phyloP scores from a whole-genome alignment of 1,284 basidiomycete genomes.

The Apiotrichum akiyoshidainum region DNA sequence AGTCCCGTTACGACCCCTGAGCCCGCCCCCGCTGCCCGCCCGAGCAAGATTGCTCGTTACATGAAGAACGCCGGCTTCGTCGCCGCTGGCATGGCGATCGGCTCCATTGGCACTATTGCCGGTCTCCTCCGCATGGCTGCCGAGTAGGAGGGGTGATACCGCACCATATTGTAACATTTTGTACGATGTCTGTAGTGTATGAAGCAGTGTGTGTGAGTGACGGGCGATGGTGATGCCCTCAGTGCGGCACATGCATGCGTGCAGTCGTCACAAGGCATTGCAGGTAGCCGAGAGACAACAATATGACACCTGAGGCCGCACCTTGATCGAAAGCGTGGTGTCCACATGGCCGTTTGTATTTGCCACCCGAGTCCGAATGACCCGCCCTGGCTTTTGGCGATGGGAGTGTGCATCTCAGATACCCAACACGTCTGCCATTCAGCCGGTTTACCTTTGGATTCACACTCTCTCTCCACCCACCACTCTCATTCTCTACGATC shows the following conservation, averaged over 20 bases:
- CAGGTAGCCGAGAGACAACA: too few relatives aligned
- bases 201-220: background rate
- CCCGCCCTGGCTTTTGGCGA: too few relatives aligned
- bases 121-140: constrained; percentile 35
- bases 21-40: constrained; percentile 2
- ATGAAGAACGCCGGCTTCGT: constrained; percentile 22
- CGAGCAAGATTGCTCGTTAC: constrained; percentile 6
- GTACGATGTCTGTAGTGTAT: background rate
- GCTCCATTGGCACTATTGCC: constrained; percentile 35
- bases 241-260: too few relatives aligned
- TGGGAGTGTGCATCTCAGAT: too few relatives aligned
- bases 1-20: background rate
- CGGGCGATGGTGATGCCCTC: background rate
- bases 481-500: background rate
- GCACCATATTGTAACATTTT: background rate
- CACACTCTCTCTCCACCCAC: background rate
- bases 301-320: too few relatives aligned
- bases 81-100: constrained; percentile 31
- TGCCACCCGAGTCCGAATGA: too few relatives aligned
- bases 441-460: too few relatives aligned
- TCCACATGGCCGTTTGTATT: too few relatives aligned
- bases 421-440: too few relatives aligned
- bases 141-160: background rate
- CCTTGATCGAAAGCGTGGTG: too few relatives aligned
- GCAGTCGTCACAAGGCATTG: too few relatives aligned